A percentile compares a stretch with the other conserved stretches of the same genome.
These are phyloP conservation scores for Vitis hybrid DNA, from an alignment of 177 flowering plant species.

Conservation along the genomic window DNA sequence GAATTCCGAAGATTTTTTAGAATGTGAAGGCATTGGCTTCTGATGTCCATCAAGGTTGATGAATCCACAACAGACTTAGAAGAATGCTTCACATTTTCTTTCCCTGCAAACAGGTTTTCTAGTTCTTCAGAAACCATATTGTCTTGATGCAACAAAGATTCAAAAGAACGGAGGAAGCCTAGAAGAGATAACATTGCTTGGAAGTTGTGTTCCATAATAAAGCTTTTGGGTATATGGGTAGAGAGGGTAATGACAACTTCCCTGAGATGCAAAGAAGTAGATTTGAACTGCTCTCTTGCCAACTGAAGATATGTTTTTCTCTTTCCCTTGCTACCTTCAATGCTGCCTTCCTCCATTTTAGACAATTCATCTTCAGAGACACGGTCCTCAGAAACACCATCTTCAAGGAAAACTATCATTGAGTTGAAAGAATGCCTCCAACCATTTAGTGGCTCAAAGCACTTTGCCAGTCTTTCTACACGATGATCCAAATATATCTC, in stretches of 20 bases:
- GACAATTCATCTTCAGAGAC: conserved; percentile 38
- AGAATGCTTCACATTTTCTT: background rate
- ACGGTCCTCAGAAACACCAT: conserved; percentile 42
- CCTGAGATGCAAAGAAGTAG: too few relatives aligned
- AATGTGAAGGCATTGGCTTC: conserved; percentile 12
- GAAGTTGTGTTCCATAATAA: conserved; percentile 19
- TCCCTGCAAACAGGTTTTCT: conserved; percentile 15
- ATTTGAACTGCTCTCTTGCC: too few relatives aligned
- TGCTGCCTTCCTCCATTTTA: conserved; percentile 2
- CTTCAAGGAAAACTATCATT: conserved; percentile 50
- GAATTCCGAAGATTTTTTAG: conserved; percentile 7
- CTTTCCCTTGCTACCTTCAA: background rate
- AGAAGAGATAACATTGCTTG: conserved; percentile 26
- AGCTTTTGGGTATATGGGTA: conserved; percentile 44
- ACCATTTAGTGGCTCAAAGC: conserved; percentile 40
- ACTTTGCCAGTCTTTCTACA: conserved; percentile 33
- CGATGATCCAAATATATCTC: conserved; percentile 56
- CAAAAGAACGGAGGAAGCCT: conserved; percentile 33
- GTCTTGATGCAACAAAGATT: conserved; percentile 26
- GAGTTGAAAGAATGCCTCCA: conserved; percentile 44
- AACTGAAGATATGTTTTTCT: conserved; percentile 39
- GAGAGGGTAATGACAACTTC: conserved; percentile 20
- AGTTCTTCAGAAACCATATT: conserved; percentile 33
- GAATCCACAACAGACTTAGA: background rate
- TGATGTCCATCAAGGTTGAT: background rate